These are phyloP conservation scores for Auricularia auricula-judae DNA, from an alignment of 768 basidiomycete species.

Conservation along the genomic window DNA sequence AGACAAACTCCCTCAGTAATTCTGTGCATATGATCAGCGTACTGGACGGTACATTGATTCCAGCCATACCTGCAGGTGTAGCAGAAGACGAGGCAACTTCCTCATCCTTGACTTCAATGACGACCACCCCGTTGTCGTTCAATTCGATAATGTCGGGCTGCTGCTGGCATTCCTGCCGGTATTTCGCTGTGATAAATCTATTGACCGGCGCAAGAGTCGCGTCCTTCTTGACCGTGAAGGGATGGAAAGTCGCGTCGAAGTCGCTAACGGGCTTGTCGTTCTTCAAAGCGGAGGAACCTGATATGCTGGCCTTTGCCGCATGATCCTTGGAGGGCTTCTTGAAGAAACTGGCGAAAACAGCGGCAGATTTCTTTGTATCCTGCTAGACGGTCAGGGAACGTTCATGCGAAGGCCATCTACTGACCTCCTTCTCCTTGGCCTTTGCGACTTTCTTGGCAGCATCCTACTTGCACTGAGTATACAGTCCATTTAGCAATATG, in stretches of 20 bases:
- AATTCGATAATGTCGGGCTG: slow-evolving; percentile 11
- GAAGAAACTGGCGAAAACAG: slow-evolving; percentile 72
- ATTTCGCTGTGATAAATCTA: slow-evolving; percentile 37
- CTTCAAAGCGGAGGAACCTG: slow-evolving; percentile 16
- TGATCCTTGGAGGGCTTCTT: slow-evolving; percentile 39
- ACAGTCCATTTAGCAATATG: not conserved
- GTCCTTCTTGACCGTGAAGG: slow-evolving; percentile 71
- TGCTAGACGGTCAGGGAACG: slow-evolving; percentile 1
- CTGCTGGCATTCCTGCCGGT: slow-evolving; percentile 11
- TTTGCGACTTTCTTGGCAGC: slow-evolving; percentile 54
- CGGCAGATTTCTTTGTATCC: slow-evolving; percentile 60
- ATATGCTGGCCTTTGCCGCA: slow-evolving; percentile 1
- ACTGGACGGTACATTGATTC: not conserved
- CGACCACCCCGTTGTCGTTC: slow-evolving; percentile 37
- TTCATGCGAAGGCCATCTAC: slow-evolving; percentile 31
- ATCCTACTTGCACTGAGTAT: not conserved
- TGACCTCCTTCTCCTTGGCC: slow-evolving; percentile 57
- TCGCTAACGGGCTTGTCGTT: slow-evolving; percentile 26
- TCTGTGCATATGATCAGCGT: slow-evolving; percentile 4
- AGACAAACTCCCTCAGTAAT: slow-evolving; percentile 7
- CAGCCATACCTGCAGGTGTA: slow-evolving; percentile 12
- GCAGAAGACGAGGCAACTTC: slow-evolving; percentile 11
- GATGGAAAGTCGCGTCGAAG: slow-evolving; percentile 66
- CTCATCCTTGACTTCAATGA: slow-evolving; percentile 45
- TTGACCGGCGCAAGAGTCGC: slow-evolving; percentile 62